phyloP scores from a whole-genome alignment of 73 alveolate genomes.

The Tetrahymena elliotti region DNA sequence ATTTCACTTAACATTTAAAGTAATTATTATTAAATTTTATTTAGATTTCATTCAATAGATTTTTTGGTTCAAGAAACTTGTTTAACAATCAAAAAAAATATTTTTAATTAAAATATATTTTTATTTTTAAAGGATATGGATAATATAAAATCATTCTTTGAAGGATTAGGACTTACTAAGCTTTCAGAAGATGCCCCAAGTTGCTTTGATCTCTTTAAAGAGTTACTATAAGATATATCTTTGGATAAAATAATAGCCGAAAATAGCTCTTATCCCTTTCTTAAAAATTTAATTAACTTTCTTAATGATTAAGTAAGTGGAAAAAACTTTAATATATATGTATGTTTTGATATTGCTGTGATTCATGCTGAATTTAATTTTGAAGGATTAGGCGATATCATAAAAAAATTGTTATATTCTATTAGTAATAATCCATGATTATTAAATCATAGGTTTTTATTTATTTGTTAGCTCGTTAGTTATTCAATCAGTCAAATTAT shows the following conservation, averaged over 20 bases:
- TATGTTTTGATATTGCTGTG: background rate
- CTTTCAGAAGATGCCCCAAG: background rate
- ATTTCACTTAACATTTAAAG: background rate
- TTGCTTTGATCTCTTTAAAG: background rate
- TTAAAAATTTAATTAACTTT: background rate
- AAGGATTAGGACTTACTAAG: background rate
- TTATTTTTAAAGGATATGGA: background rate
- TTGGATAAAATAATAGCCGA: background rate
- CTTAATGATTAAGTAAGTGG: background rate
- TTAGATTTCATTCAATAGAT: background rate
- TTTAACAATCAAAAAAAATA: background rate
- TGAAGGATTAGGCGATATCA: background rate
- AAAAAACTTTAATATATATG: background rate
- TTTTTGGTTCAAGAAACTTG: background rate
- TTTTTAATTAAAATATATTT: no score
- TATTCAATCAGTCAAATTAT: background rate
- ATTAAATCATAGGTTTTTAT: background rate
- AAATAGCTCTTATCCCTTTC: background rate
- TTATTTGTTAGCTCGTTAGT: no score
- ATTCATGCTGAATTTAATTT: background rate
- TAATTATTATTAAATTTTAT: background rate
- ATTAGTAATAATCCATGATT: background rate
- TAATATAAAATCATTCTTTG: background rate
- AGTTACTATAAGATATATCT: background rate
- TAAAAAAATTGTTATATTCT: background rate